Percentiles rank a stretch among this genome's conserved stretches.
Conservation (phyloP, 2,329 filamentous ascomycete genomes). For the Myriosclerotinia duriaeana region DNA sequence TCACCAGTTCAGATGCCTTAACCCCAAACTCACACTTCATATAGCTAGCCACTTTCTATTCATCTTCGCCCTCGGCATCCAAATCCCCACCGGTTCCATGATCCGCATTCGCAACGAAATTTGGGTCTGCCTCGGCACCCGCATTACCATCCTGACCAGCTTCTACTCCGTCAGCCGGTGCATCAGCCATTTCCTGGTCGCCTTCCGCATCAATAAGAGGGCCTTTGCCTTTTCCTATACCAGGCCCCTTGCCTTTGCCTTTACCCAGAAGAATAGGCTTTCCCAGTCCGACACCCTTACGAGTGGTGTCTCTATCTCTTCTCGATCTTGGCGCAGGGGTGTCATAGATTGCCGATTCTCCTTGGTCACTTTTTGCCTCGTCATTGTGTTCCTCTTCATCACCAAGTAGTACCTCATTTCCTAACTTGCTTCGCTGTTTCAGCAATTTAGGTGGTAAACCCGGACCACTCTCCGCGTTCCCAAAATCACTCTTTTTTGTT, state of each 20-base stretch:
- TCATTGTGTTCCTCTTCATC: constrained; percentile 35
- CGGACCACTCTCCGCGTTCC: constrained; percentile 64
- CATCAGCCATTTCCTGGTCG: constrained; percentile 42
- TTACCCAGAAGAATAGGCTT: constrained; percentile 34
- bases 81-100: neutral
- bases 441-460: constrained; percentile 55
- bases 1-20: constrained; percentile 5
- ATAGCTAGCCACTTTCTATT: constrained; percentile 8
- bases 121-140: constrained; percentile 3
- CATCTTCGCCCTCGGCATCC: constrained; percentile 13
- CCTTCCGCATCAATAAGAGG: constrained; percentile 28
- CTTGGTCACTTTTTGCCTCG: constrained; percentile 28
- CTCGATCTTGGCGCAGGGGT: constrained; percentile 33
- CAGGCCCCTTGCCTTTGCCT: constrained; percentile 23
- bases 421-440: constrained; percentile 39
- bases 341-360: constrained; percentile 37
- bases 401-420: constrained; percentile 39
- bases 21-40: neutral
- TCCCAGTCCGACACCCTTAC: constrained; percentile 34
- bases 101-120: neutral
- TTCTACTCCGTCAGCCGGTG: constrained; percentile 31
- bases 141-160: neutral
- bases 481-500: constrained; percentile 67
- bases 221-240: constrained; percentile 30
- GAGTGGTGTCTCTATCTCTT: constrained; percentile 29